These are phyloP conservation scores for Phoma sp. DNA, from an alignment of 2,329 filamentous ascomycete genomes.

Conservation along the genomic window DNA sequence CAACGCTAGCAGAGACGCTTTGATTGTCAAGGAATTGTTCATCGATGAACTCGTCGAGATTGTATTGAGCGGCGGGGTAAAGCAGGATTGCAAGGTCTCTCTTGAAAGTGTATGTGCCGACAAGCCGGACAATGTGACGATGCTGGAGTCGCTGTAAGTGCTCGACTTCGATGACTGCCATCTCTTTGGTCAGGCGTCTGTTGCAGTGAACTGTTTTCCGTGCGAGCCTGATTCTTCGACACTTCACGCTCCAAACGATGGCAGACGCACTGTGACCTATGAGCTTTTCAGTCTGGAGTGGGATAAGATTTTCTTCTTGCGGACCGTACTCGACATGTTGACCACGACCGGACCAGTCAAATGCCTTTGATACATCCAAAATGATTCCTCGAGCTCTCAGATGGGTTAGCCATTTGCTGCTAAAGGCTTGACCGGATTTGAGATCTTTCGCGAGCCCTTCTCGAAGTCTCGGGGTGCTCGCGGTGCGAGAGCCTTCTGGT, in stretches of 20 bases:
- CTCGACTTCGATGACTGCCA: neutral
- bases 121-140: slow-evolving; percentile 12
- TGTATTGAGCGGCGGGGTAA: slow-evolving; percentile 9
- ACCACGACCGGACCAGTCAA: slow-evolving; percentile 16
- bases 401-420: neutral
- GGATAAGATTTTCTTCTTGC: neutral
- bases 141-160: slow-evolving; percentile 4
- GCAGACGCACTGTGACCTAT: neutral
- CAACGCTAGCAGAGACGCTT: neutral
- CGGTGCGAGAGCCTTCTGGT: too few relatives aligned
- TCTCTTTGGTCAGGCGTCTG: neutral
- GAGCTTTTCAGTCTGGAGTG: neutral
- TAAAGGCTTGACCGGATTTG: neutral
- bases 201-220: neutral
- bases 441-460: too few relatives aligned
- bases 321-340: slow-evolving; percentile 14
- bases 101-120: slow-evolving; percentile 12
- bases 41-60: slow-evolving; percentile 6
- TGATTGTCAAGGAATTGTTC: neutral
- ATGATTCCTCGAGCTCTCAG: neutral
- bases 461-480: too few relatives aligned
- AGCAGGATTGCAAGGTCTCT: slow-evolving; percentile 4
- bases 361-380: neutral
- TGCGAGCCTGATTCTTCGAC: neutral
- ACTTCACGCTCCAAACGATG: neutral